Evolutionary conservation across 148 eudicot genomes (phyloP), one percentile per base, ranked within the genome.

Genomic region (Euryodendron excelsum): DNA sequence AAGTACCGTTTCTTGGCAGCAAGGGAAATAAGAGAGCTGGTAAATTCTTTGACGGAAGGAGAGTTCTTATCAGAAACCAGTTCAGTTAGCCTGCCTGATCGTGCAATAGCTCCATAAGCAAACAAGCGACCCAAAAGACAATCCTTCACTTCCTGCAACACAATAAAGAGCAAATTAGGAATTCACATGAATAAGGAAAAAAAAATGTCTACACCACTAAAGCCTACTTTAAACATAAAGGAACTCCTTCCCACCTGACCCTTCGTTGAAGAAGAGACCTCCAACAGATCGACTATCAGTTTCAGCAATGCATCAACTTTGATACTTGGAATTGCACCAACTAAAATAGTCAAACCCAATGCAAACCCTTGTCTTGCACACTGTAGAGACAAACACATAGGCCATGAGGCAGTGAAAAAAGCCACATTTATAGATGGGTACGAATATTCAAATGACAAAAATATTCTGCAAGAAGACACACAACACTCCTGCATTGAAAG

Each of bases 331-430:
- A 93, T 85, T 62, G 85, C 80, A 76, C 85, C 89, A 76, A 91
- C 87, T 87, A 96, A 85, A 76, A 88, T 59, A 48, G 98, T 87
- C 85, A 96, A 84, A 12, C 93, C 98, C 84, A 93, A 82, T 48
- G 99, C 98, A 89, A 96, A 96, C 50, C 99, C 99, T 88, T 93
- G 99, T 80, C 99, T 87, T 80, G 99, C 99, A 85, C 94, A 96
- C 99, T 96, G 87, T 80, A 84, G 66, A 73, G 72, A 52, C 33
- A 50, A 44, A 63, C 66, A 66, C 1, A 64, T 12, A 63, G 27
- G 33, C 33, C 56, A 75, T 47, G 34, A 80, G 56, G 65, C 18
- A 73, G 48, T 5, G 0, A 33, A 72, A 56, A 65, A 27, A n/a
- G 15, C 13, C 45, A 30, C 55, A 60, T 63, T 67, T 33, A 31